phyloP scores from a whole-genome alignment of 139 green algal species.

The Micromonas pusilla region DNA sequence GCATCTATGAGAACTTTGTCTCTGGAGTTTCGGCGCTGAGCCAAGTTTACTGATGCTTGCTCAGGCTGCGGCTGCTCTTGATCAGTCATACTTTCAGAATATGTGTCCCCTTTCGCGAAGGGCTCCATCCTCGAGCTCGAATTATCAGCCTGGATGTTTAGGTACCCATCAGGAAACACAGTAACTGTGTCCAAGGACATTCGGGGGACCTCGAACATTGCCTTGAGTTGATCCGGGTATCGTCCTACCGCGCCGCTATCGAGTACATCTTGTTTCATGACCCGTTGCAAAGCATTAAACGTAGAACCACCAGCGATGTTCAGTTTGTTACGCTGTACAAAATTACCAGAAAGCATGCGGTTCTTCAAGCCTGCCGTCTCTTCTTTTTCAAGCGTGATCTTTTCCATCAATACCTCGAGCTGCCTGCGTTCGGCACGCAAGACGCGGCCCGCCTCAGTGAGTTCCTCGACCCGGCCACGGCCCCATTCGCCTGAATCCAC shows the following conservation, averaged over 20 bases:
- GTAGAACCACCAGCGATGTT: conserved; percentile 68
- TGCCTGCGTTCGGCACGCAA: conserved; percentile 68
- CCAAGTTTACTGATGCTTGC: neutral
- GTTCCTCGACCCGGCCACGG: conserved; percentile 49
- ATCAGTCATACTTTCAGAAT: no score
- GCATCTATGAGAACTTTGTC: neutral
- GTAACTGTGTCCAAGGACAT: conserved; percentile 58
- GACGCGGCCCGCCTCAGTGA: conserved; percentile 53
- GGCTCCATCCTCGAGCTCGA: neutral
- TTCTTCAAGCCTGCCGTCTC: conserved; percentile 67
- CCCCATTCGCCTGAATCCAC: conserved; percentile 89
- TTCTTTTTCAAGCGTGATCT: conserved; percentile 61
- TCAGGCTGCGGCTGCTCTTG: neutral
- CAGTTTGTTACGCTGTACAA: conserved; percentile 65
- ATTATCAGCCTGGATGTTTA: conserved; percentile 57
- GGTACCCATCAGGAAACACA: conserved; percentile 75
- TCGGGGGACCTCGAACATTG: conserved; percentile 42
- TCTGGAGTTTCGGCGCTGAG: no score
- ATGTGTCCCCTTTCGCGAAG: no score
- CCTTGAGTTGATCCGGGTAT: neutral
- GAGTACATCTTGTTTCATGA: conserved; percentile 76
- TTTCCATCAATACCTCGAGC: conserved; percentile 65
- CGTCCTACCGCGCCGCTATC: neutral
- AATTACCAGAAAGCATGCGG: conserved; percentile 43
- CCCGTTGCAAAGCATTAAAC: conserved; percentile 79